Base-by-base conservation (phyloP, 2,329 filamentous ascomycete species). In the Venturiaceae sp. region DNA sequence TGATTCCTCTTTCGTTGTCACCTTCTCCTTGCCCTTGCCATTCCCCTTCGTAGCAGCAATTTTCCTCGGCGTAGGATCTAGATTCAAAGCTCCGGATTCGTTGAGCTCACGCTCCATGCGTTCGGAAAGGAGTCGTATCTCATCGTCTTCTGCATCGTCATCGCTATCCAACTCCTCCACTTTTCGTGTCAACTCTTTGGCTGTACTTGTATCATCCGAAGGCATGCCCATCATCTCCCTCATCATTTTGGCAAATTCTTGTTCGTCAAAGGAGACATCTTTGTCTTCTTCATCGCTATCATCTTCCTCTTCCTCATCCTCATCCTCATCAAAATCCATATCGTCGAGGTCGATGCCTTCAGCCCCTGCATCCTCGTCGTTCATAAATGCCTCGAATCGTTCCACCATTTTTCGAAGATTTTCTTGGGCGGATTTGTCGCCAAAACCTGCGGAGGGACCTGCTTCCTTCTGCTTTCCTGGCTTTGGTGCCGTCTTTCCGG, bases 401-500 rank as follows among this genome's bases (percentile, higher is more conserved):
- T 88, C 87, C 0, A 99, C 94, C 69, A 97, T 96, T 67, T 92
- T 92, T 57, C 87, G 85, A 23, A 99, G 76, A 68, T 96, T 87
- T 4, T 84, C 83, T 66, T 92, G 85, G 0, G 85, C 82, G 26
- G 77, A 77, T 4, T 80, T 75, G 67, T 91, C 84, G 1, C 86
- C 87, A 66, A 89, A 78, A 0, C 26, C 62, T 36, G 3, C 30
- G 19, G 30, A 50, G 6, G 30, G 8, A n/a, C 30, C 41, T 26
- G 37, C 50, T 9, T 30, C 44, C 26, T n/a, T 50, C 13, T 50
- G 8, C 13, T 5, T n/a, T n/a, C n/a, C n/a, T 19, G 33, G 28
- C 19, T 59, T 59, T 5, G 58, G 21, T 3, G 13, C 26, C 4
- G 32, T 50, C 62, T 47, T 67, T 61, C 82, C 82, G 58, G 77